Conservation (phyloP, 169 alveolate species). For the Eimeria brunetti region DNA sequence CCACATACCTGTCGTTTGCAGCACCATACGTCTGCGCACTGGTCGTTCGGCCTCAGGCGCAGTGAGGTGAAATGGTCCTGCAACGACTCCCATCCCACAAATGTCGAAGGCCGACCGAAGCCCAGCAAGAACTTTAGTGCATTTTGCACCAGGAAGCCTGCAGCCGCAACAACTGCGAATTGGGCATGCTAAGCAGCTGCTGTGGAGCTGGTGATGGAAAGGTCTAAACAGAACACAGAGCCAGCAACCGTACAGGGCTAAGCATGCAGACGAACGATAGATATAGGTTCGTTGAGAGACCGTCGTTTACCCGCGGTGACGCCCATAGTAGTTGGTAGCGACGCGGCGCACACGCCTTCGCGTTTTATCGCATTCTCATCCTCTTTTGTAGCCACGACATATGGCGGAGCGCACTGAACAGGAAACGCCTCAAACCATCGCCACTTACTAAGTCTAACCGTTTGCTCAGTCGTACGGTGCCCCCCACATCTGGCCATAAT, state of each 20-base stretch:
- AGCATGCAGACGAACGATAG: neutral
- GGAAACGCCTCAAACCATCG: neutral
- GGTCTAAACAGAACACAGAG: neutral
- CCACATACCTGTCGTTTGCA: conserved; percentile 83
- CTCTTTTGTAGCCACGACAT: conserved; percentile 94
- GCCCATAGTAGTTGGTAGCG: conserved; percentile 98
- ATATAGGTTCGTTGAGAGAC: no score
- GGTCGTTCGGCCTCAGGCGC: conserved; percentile 92
- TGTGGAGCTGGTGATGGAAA: neutral
- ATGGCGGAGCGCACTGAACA: conserved; percentile 94
- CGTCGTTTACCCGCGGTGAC: conserved; percentile 92
- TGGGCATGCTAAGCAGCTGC: neutral
- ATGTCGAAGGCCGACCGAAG: conserved; percentile 94
- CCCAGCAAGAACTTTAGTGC: conserved; percentile 94
- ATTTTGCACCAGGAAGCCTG: conserved; percentile 94
- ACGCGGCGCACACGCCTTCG: conserved; percentile 98
- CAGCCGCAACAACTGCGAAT: neutral
- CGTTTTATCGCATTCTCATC: conserved; percentile 94
- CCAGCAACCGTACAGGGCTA: neutral
- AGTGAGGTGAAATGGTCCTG: conserved; percentile 94
- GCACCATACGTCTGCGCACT: conserved; percentile 93
- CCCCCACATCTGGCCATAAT: neutral
- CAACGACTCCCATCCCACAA: conserved; percentile 94
- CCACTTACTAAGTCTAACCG: neutral
- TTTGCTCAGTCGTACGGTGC: neutral